Evolutionary conservation across 768 basidiomycete species (phyloP), one percentile per base, ranked within the genome.

Genomic region (Podaxis sp.): DNA sequence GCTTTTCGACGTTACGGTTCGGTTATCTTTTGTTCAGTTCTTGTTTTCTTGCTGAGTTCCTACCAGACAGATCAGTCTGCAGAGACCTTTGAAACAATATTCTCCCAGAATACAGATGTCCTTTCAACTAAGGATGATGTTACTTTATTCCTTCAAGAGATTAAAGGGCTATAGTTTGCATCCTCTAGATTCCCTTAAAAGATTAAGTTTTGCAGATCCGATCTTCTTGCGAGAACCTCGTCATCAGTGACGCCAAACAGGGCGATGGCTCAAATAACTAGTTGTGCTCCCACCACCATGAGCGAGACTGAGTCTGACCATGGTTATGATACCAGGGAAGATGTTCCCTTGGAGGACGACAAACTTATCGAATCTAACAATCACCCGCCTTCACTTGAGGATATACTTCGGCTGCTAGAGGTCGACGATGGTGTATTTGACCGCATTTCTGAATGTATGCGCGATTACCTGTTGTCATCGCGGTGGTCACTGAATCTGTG

Each of bases 1-100:
- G 52, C 92, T 86, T 69, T 85, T 76, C 66, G 86, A 85, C 64
- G 78, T 78, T 40, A 80, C 83, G 74, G 91, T 93, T 63, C 59
- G 83, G 71, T 27, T 56, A 36, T 25, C 32, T 57, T 35, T 5
- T 53, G 13, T 42, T 21, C 53, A 48, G 62, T 55, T 23, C 16
- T 47, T 27, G 32, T n/a, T 18, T 16, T 55, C 48, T 55, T 35
- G 61, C 53, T 60, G 64, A 64, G 54, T 62, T 57, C 35, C 28
- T n/a, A 60, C 5, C 68, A 93, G 91, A 81, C 82, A 14, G 72
- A 71, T 5, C 82, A 87, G 65, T 83, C 89, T 3, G 79, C 71
- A 18, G 74, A 78, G 37, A 77, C 77, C 5, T 85, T 90, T 60
- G 85, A 88, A 63, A 72, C 82, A 3, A 64, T 93, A 32, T 86